Base-by-base conservation (phyloP, 345 rosid genomes). In the Luvunga scandens region DNA sequence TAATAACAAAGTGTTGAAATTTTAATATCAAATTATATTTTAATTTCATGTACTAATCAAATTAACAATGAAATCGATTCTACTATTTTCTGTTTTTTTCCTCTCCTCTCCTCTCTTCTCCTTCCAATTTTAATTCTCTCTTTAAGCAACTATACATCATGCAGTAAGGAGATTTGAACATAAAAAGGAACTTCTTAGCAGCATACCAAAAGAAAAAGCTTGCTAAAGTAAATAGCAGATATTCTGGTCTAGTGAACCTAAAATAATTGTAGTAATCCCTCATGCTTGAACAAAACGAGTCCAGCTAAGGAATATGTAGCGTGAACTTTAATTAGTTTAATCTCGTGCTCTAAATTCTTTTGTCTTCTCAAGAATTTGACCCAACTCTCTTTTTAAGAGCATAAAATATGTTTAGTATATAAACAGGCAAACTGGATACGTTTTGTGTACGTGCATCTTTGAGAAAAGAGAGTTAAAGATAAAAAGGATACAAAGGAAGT, bases 131-230 rank as follows among this genome's bases (percentile, higher is more conserved):
- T 10, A 42, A 2, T 42, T 42, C 1, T 12, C 3, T 42, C 16
- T 10, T 42, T 42, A 10, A 39, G 9, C 45, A 39, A 39, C 13
- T 39, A 9, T 39, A 2, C 45, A 39, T 39, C 45, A 39, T 39
- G 48, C 16, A 10, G 45, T 2, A 42, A 42, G 48, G 48, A 42
- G 13, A 10, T 42, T 42, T 42, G 48, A 42, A 42, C 60, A 56
- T 22, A 18, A 21, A 1, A 75, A 9, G 79, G 69, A 79, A 73
- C 77, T 78, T 75, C 61, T 2, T 9, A 33, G 84, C 48, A 61
- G 68, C 31, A 45, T 31, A 25, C 73, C n/a, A 33, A 67, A 77
- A 16, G 56, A 50, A 50, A 64, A 77, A 65, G 48, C 4, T 53
- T 38, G 48, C 73, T 30, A 30, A 64, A 30, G 42, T 10, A 55